Evolutionary conservation across 306 rosid genomes (phyloP), one percentile per base, ranked within the genome.

Genomic region (Dalbergia oliveri): DNA sequence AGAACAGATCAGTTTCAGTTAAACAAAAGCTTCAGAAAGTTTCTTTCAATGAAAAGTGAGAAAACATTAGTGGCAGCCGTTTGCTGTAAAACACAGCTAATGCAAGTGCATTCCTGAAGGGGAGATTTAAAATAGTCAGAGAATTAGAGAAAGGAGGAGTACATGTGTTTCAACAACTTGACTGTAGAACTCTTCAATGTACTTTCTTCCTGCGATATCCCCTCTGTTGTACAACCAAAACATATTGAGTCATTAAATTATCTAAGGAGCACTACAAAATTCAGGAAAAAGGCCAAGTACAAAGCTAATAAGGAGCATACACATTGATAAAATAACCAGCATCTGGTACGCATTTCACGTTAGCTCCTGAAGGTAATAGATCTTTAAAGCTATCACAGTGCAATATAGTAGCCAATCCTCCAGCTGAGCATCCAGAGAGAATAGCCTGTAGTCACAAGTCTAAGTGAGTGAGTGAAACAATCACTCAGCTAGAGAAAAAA

Each of bases 391-490:
- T 54, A 84, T 94, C 98, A 75, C 98, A 94, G 21, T 94, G 87
- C 83, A 94, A 81, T 81, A 94, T 90, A 39, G 97, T 68, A 11
- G 96, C 7, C 86, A 94, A 90, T 84, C 98, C 98, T 57, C 98
- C 97, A 47, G 97, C 97, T 1, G 98, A 94, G 78, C 97, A 90
- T 44, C 98, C 98, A 9, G 97, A 89, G 54, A 94, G 93, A 76
- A 94, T 86, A 72, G 97, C 98, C 97, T 94, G 85, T 19, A 58
- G 53, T 47, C 9, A 53, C 72, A 76, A 76, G 66, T 50, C 72
- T 53, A 9, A 49, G 73, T 14, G 11, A 63, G 54, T 72, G 51
- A 61, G 31, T 19, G 14, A 59, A 14, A 31, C 74, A 9, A 18
- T 11, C 39, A 74, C 58, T 57, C 26, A 39, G 9, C 23, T 47